These are phyloP conservation scores for Colletotrichum kahawae DNA, from an alignment of 2,329 filamentous ascomycete genomes.

Conservation along the genomic window DNA sequence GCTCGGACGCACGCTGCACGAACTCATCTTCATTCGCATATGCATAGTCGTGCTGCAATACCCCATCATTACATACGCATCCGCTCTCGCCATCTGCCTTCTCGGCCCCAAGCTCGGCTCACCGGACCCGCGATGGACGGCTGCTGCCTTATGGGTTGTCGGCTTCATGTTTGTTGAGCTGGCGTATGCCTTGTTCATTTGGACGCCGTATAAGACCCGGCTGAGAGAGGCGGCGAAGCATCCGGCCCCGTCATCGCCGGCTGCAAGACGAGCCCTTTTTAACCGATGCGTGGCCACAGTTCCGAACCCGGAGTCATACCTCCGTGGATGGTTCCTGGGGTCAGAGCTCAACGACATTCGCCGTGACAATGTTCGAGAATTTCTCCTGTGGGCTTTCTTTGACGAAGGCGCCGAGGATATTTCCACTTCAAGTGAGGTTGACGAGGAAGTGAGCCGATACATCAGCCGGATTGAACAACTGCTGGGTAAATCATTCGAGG, in stretches of 20 bases:
- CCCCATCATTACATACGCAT: constrained; percentile 49
- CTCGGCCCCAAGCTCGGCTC: constrained; percentile 14
- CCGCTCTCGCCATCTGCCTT: constrained; percentile 29
- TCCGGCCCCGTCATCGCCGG: constrained; percentile 44
- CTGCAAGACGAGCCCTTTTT: constrained; percentile 61
- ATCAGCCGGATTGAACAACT: constrained; percentile 57
- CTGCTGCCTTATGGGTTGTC: not conserved
- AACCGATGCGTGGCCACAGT: constrained; percentile 59
- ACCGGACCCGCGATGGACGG: constrained; percentile 30
- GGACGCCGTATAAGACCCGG: constrained; percentile 44
- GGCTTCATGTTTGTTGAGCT: constrained; percentile 39
- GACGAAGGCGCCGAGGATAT: constrained; percentile 46
- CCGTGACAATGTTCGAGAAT: constrained; percentile 72
- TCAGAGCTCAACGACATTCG: constrained; percentile 61
- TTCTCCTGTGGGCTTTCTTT: constrained; percentile 72
- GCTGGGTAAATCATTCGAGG: constrained; percentile 53
- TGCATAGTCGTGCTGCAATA: constrained; percentile 55
- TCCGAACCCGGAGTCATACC: constrained; percentile 58
- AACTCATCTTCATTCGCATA: constrained; percentile 44
- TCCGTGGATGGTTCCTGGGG: constrained; percentile 71
- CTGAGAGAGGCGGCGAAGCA: constrained; percentile 44
- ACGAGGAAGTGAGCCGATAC: constrained; percentile 47
- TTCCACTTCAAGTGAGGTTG: not conserved
- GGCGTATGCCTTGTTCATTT: constrained; percentile 47
- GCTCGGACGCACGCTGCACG: constrained; percentile 9